A percentile compares a stretch with the other conserved stretches of the same genome.
Conservation (phyloP, 2,329 filamentous ascomycete species). For the Ceratocystiopsis brevicomis region DNA sequence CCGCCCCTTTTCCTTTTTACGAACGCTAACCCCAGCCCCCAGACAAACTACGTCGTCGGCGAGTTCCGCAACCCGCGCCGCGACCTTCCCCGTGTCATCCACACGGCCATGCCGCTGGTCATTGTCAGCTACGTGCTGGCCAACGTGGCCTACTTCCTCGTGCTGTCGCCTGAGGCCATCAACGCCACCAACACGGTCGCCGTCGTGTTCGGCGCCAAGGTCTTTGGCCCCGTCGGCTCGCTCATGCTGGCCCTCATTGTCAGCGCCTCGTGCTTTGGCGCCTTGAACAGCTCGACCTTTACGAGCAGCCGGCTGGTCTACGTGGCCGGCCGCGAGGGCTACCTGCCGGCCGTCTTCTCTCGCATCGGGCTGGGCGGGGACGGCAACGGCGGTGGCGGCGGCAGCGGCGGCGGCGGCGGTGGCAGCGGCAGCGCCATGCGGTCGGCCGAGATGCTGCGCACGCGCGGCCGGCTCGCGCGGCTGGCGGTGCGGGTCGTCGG, state of each 20-base stretch:
- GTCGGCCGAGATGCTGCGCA: constrained; percentile 20
- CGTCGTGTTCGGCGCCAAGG: constrained; percentile 75
- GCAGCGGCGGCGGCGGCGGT: not conserved
- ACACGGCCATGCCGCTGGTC: constrained; percentile 88
- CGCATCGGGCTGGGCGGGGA: constrained; percentile 49
- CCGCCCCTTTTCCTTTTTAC: too few species aligned
- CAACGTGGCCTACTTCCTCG: constrained; percentile 86
- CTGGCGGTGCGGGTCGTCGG: constrained; percentile 44
- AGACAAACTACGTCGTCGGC: constrained; percentile 86
- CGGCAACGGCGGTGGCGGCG: not conserved
- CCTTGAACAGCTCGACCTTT: constrained; percentile 85
- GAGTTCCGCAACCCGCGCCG: constrained; percentile 85
- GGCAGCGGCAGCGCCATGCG: constrained; percentile 1
- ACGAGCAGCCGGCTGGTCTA: constrained; percentile 86
- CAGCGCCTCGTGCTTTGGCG: constrained; percentile 79
- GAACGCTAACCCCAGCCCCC: too few species aligned
- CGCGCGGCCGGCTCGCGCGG: constrained; percentile 38
- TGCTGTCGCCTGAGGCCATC: constrained; percentile 63
- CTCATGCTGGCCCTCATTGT: constrained; percentile 78
- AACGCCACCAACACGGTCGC: constrained; percentile 88
- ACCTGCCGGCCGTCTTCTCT: constrained; percentile 68
- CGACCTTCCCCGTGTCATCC: constrained; percentile 84
- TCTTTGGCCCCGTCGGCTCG: constrained; percentile 70
- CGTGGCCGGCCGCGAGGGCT: constrained; percentile 86
- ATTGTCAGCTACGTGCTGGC: constrained; percentile 80